phyloP scores from a whole-genome alignment of 306 rosid genomes.

The Quercus glauca region DNA sequence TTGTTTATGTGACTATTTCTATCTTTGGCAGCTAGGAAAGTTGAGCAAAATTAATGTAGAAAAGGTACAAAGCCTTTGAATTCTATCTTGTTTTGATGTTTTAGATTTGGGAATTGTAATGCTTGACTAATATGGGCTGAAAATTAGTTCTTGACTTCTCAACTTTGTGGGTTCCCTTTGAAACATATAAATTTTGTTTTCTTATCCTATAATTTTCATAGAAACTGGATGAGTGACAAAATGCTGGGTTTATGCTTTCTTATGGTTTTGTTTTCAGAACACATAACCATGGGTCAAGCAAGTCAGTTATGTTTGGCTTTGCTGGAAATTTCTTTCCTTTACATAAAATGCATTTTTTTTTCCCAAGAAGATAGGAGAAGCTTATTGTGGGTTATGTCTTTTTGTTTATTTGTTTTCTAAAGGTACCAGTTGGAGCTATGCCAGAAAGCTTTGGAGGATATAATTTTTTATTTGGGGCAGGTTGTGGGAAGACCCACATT shows the following conservation, averaged over 20 bases:
- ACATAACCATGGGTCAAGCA: background rate
- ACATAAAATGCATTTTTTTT: background rate
- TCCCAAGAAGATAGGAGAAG: background rate
- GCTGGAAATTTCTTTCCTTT: background rate
- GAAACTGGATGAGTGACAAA: background rate
- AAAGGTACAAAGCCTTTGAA: background rate
- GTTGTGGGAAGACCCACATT: constrained; percentile 94
- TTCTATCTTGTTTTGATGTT: background rate
- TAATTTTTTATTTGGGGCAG: constrained; percentile 83
- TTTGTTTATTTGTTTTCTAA: constrained; percentile 4
- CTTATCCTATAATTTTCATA: background rate
- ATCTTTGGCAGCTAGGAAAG: constrained; percentile 16
- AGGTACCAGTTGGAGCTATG: constrained; percentile 84
- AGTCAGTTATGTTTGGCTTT: background rate
- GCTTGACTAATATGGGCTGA: background rate
- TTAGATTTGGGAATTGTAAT: background rate
- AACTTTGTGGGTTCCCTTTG: background rate
- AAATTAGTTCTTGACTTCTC: background rate
- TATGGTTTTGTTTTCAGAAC: background rate
- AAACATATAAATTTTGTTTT: background rate
- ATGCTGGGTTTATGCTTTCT: background rate
- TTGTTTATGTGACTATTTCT: background rate
- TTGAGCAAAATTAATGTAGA: background rate
- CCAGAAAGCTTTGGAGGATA: constrained; percentile 76
- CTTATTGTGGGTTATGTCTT: constrained; percentile 8